Base-by-base conservation (phyloP, 306 rosid genomes). In the Vachellia collinsii region DNA sequence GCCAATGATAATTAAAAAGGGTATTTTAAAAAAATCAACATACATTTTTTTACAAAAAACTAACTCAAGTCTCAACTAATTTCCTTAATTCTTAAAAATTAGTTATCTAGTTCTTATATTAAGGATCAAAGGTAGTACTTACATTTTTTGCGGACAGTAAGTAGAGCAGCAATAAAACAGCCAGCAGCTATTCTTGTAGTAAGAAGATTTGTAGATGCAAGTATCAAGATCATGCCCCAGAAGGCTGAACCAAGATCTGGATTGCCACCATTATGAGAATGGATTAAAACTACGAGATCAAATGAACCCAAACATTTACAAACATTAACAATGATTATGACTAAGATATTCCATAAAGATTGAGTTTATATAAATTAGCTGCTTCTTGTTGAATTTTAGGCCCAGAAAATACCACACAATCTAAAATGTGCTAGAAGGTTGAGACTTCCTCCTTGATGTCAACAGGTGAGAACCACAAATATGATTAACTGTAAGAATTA, bases 141-240 rank as follows among this genome's bases (percentile, higher is more conserved):
- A 89, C 94, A 76, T 91, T 91, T 86, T 91, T 86, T 1, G 94
- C 94, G 91, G 53, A 81, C 89, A 66, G 82, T 47, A 29, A 89
- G 44, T 20, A 91, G 78, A 48, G 91, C 91, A 53, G 88, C 85
- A 74, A 91, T 78, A 76, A 91, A 91, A 54, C 94, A 91, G 12
- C 91, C 92, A 1, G 94, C 88, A 44, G 94, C 94, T 58, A 91
- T 89, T 75, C 91, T 88, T 70, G 90, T 88, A 17, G 92, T 87
- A 11, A 87, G 89, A 70, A 91, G 86, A 72, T 91, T 88, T 76
- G 92, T 91, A 11, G 94, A 91, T 7, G 91, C 90, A 74, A 91
- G 89, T 48, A 91, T 87, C 88, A 91, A 87, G 44, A 86, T 50
- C 94, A 91, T 91, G 38, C 94, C 92, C 92, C 92, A 91, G 71